Evolutionary conservation across 2,329 filamentous ascomycete genomes (phyloP), one percentile per base, ranked within the genome.

Genomic region (Cercospora berteroae): DNA sequence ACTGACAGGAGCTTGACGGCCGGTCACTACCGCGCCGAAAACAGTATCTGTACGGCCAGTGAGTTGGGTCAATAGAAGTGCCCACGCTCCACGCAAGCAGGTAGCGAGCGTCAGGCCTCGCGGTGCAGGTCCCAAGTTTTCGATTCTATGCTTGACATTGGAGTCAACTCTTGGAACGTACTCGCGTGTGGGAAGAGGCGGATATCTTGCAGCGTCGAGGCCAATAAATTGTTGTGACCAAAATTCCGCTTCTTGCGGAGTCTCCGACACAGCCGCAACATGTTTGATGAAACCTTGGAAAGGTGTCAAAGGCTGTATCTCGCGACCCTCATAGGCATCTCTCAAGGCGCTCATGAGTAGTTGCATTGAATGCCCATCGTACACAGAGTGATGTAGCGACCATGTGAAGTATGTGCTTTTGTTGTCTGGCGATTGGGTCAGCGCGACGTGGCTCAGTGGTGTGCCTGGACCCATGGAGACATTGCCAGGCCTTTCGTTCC

Each of bases 71-170:
- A 61, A 18, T n/a, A 69, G 36, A n/a, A 68, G 29, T 18, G 67
- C 63, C 69, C 63, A 70, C 6, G 69, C 61, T 20, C 61, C 59
- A 12, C 63, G 33, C 13, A 70, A n/a, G 10, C 42, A 50, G 16
- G 60, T 63, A 18, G 62, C 44, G 2, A 48, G 39, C 1, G 60
- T 64, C 60, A 70, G 60, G 3, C 25, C 25, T 42, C 9, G 31
- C 12, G 57, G 57, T 27, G 57, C 6, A 20, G 33, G 9, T 23
- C 33, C 33, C 31, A 60, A 44, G 8, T 27, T 25, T 5, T 39
- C 12, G 29, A 60, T 39, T 4, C 16, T 25, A 33, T 25, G 29
- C 33, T 25, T 42, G 29, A 42, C 29, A 10, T 13, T 23, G 31
- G 57, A 36, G 57, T 60, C 31, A 5, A 39, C 57, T 25, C 57